These are phyloP conservation scores for Eragrostis tef DNA, from an alignment of 202 grass and related monocot species.

Conservation along the genomic window DNA sequence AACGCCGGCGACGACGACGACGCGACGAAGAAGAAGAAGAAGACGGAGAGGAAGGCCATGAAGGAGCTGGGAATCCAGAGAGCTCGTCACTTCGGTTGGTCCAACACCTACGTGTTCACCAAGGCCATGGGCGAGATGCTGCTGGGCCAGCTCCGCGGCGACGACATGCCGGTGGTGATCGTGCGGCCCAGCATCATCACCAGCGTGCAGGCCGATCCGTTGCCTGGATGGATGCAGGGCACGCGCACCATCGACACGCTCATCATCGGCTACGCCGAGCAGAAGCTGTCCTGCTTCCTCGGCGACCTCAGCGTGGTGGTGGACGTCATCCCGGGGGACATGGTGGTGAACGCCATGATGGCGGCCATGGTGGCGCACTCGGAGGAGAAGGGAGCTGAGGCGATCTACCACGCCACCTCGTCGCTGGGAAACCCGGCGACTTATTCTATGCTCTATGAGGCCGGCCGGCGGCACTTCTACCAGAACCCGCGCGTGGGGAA, in stretches of 20 bases:
- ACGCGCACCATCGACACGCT: constrained; percentile 76
- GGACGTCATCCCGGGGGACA: constrained; percentile 83
- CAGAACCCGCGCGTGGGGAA: constrained; percentile 65
- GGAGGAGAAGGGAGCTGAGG: neutral
- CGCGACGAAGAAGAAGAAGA: neutral
- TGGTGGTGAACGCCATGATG: constrained; percentile 87
- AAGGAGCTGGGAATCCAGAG: constrained; percentile 72
- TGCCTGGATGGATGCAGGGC: constrained; percentile 82
- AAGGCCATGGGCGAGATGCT: constrained; percentile 94
- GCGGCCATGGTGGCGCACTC: constrained; percentile 55
- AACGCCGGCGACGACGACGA: neutral
- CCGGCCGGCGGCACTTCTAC: constrained; percentile 55
- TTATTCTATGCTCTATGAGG: constrained; percentile 46
- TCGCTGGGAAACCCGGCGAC: constrained; percentile 65
- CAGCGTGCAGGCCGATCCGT: constrained; percentile 58
- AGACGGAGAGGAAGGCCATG: constrained; percentile 53
- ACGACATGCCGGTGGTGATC: constrained; percentile 53
- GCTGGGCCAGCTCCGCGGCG: constrained; percentile 47
- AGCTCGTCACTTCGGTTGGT: constrained; percentile 74
- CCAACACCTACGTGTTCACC: constrained; percentile 90
- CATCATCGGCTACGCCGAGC: constrained; percentile 71
- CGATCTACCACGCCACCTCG: constrained; percentile 71
- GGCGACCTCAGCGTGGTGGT: constrained; percentile 53
- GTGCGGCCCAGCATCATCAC: constrained; percentile 74
- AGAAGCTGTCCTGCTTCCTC: constrained; percentile 65